Percentiles rank a stretch among this genome's conserved stretches.
phyloP scores from a whole-genome alignment of 306 rosid species.

The Vicia faba region DNA sequence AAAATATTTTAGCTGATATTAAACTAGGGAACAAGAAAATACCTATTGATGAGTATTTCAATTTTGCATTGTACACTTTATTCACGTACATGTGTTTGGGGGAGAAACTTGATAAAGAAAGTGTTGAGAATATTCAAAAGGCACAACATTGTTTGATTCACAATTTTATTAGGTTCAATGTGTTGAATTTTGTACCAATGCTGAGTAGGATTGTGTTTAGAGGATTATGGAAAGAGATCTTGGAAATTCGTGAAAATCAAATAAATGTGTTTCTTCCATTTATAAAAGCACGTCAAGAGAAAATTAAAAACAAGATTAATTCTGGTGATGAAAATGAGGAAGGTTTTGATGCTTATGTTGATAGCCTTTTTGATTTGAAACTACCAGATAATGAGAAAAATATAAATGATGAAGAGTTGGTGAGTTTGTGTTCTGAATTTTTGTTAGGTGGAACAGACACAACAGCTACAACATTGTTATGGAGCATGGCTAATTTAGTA shows the following conservation, averaged over 20 bases:
- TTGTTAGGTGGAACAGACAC: constrained; percentile 60
- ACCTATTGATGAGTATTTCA: constrained; percentile 39
- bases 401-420: constrained; percentile 45
- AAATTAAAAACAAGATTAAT: constrained; percentile 7
- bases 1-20: constrained; percentile 20
- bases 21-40: constrained; percentile 24
- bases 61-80: constrained; percentile 39
- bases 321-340: neutral
- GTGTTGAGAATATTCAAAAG: constrained; percentile 21
- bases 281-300: constrained; percentile 47
- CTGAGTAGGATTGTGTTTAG: constrained; percentile 49
- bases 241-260: constrained; percentile 42
- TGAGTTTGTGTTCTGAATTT: constrained; percentile 54
- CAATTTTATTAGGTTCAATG: constrained; percentile 48
- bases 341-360: constrained; percentile 45
- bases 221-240: constrained; percentile 43
- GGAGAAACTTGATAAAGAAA: constrained; percentile 38
- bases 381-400: constrained; percentile 37
- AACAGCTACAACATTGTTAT: constrained; percentile 45
- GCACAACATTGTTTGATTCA: constrained; percentile 34
- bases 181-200: constrained; percentile 47
- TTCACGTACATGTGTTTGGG: constrained; percentile 49
- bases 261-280: constrained; percentile 42
- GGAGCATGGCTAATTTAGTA: constrained; percentile 62
- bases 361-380: constrained; percentile 49